phyloP scores from a whole-genome alignment of 2,329 filamentous ascomycete genomes.

The Byssothecium circinans region DNA sequence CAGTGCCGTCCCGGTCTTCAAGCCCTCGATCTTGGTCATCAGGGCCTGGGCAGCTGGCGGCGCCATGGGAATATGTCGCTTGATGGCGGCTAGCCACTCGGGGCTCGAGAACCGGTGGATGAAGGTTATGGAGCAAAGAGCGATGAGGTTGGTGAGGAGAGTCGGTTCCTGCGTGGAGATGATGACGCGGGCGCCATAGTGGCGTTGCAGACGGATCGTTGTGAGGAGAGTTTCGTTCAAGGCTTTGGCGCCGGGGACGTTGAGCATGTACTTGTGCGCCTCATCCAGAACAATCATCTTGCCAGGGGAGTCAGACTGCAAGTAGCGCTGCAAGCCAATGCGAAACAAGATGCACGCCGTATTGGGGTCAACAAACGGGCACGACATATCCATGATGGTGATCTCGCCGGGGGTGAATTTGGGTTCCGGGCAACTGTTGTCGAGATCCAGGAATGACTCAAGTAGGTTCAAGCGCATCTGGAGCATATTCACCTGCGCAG shows the following conservation, averaged over 20 bases:
- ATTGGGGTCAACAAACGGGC: slow-evolving; percentile 67
- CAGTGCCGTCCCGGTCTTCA: slow-evolving; percentile 53
- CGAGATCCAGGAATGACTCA: slow-evolving; percentile 62
- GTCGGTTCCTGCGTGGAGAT: slow-evolving; percentile 80
- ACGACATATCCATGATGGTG: slow-evolving; percentile 72
- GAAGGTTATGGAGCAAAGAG: slow-evolving; percentile 71
- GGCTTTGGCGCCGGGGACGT: slow-evolving; percentile 55
- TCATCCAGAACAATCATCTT: slow-evolving; percentile 73
- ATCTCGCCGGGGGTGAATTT: slow-evolving; percentile 51
- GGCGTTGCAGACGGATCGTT: slow-evolving; percentile 70
- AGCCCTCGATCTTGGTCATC: slow-evolving; percentile 51
- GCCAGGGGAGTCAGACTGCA: slow-evolving; percentile 51
- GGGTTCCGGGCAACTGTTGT: slow-evolving; percentile 12
- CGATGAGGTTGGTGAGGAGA: slow-evolving; percentile 66
- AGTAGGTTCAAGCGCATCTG: slow-evolving; percentile 63
- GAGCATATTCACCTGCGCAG: slow-evolving; percentile 57
- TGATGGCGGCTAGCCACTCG: slow-evolving; percentile 58
- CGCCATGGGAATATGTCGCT: slow-evolving; percentile 29
- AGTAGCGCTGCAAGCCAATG: slow-evolving; percentile 67
- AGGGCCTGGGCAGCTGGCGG: slow-evolving; percentile 27
- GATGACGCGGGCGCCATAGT: slow-evolving; percentile 66
- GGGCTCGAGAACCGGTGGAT: slow-evolving; percentile 73
- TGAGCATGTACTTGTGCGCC: slow-evolving; percentile 73
- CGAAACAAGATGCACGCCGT: slow-evolving; percentile 73
- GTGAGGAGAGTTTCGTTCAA: slow-evolving; percentile 65